Conservation (phyloP, 305 asterid genomes). For the Fraxinus ornus region DNA sequence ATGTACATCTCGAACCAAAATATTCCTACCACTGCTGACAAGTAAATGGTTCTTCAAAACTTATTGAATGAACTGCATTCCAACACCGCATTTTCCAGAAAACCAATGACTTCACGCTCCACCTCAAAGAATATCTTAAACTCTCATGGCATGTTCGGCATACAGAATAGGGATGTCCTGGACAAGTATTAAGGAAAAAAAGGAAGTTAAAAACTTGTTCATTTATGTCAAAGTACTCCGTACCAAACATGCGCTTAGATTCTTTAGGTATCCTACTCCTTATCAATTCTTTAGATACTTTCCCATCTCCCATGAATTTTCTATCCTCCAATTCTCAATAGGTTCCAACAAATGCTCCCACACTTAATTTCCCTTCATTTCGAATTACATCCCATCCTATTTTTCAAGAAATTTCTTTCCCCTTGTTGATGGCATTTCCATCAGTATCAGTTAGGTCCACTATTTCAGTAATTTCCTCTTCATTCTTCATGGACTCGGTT, state of each 20-base stretch:
- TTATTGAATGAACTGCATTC: slow-evolving; percentile 7
- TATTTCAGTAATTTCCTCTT: slow-evolving; percentile 25
- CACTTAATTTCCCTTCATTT: not conserved
- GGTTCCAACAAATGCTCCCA: slow-evolving; percentile 5
- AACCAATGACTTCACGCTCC: slow-evolving; percentile 5
- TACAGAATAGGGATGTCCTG: not conserved
- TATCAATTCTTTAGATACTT: slow-evolving; percentile 16
- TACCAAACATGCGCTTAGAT: not conserved
- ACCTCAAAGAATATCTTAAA: not conserved
- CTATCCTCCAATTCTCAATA: not conserved
- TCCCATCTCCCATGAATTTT: not conserved
- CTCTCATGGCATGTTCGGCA: too few relatives aligned
- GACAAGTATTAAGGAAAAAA: not conserved
- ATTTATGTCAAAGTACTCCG: not conserved
- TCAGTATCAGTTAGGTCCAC: slow-evolving; percentile 33
- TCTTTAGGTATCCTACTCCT: slow-evolving; percentile 16
- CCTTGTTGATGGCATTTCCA: slow-evolving; percentile 12
- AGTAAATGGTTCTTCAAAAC: slow-evolving; percentile 4
- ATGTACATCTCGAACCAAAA: slow-evolving; percentile 28
- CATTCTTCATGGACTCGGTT: slow-evolving; percentile 36
- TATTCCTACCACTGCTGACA: slow-evolving; percentile 13
- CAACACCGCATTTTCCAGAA: slow-evolving; percentile 2
- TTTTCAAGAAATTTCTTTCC: slow-evolving; percentile 32
- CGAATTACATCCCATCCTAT: slow-evolving; percentile 2
- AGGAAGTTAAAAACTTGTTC: not conserved